Evolutionary conservation across 2,329 filamentous ascomycete genomes (phyloP).

Genomic region (Fusarium oxysporum): DNA sequence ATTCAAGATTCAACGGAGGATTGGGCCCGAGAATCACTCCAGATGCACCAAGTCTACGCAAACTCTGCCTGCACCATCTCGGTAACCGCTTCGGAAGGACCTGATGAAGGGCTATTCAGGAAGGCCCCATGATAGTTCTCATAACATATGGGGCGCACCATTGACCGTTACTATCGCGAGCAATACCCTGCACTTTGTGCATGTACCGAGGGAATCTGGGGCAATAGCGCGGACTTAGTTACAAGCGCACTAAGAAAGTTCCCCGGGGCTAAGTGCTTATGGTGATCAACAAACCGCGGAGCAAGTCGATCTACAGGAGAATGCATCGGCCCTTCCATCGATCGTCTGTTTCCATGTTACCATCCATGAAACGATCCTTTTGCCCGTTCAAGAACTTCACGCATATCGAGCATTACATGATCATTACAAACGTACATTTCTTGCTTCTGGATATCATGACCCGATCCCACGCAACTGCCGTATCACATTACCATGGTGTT

Average conservation of each 20-base stretch:
- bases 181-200: not conserved
- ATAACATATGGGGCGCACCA: too few species aligned
- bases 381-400: not conserved
- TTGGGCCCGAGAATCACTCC: not conserved
- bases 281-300: not conserved
- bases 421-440: not conserved
- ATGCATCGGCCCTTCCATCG: not conserved
- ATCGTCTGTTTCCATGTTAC: not conserved
- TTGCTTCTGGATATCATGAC: not conserved
- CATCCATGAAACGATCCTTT: not conserved
- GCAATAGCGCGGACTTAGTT: not conserved
- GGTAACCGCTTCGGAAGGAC: not conserved
- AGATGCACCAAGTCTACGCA: not conserved
- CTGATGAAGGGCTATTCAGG: not conserved
- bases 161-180: too few species aligned
- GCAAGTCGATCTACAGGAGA: not conserved
- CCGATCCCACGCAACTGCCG: not conserved
- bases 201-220: not conserved
- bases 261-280: not conserved
- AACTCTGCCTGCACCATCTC: not conserved
- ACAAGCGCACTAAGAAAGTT: not conserved
- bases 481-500: not conserved
- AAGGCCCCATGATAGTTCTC: rapidly evolving
- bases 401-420: not conserved
- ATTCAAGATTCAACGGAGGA: not conserved